Evolutionary conservation across 164 flowering plant genomes (phyloP).

Genomic region (Stephania japonica): DNA sequence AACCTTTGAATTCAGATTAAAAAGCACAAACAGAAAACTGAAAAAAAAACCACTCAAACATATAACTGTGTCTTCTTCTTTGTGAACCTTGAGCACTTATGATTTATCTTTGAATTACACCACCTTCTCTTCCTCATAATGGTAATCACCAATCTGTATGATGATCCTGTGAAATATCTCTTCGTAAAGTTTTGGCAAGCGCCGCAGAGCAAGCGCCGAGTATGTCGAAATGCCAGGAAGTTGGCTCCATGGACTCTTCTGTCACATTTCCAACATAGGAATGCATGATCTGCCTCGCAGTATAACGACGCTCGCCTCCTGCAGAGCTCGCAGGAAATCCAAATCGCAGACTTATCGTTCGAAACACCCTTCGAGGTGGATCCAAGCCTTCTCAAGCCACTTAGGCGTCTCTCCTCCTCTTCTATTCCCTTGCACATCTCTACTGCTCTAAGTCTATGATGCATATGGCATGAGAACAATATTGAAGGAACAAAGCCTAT

Average conservation of each 20-base stretch:
- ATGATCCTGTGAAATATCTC: slow-evolving; percentile 33
- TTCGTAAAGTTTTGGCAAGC: slow-evolving; percentile 37
- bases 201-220: slow-evolving; percentile 42
- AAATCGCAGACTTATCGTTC: neutral
- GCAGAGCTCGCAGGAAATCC: slow-evolving; percentile 44
- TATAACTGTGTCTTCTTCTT: neutral
- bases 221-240: slow-evolving; percentile 46
- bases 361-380: neutral
- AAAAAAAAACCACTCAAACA: neutral
- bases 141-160: slow-evolving; percentile 28
- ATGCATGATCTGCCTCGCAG: slow-evolving; percentile 60
- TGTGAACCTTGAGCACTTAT: slow-evolving; percentile 10
- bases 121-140: slow-evolving; percentile 16
- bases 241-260: slow-evolving; percentile 51
- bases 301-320: slow-evolving; percentile 34
- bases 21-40: neutral
- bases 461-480: neutral
- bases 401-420: slow-evolving; percentile 17
- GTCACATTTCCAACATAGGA: slow-evolving; percentile 47
- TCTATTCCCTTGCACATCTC: slow-evolving; percentile 46
- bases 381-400: neutral
- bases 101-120: slow-evolving; percentile 11
- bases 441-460: neutral
- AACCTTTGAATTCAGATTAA: neutral
- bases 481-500: slow-evolving; percentile 2